Evolutionary conservation across 345 rosid genomes (phyloP).

Genomic region (Cardamine chenopodiifolia): DNA sequence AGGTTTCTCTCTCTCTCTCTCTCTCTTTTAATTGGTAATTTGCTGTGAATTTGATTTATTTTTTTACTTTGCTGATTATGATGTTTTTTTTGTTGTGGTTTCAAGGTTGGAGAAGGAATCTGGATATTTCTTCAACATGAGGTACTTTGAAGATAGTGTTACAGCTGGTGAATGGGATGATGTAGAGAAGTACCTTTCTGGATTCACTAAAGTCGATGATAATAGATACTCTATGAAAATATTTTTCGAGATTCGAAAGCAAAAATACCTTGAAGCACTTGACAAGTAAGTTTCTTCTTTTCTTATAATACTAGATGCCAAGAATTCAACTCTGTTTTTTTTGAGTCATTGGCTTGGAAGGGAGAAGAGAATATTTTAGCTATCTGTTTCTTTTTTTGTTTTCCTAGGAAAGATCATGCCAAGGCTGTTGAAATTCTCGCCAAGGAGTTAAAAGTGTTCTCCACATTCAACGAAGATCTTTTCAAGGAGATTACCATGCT

Average conservation of each 20-base stretch:
- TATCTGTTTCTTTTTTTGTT: conserved; percentile 6
- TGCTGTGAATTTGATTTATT: conserved; percentile 4
- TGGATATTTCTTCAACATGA: conserved; percentile 54
- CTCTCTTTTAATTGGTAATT: background rate
- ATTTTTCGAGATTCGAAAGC: conserved; percentile 54
- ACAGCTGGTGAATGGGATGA: conserved; percentile 59
- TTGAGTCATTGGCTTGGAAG: background rate
- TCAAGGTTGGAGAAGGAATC: conserved; percentile 53
- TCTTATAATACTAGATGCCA: background rate
- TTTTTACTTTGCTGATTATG: background rate
- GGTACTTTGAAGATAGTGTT: conserved; percentile 51
- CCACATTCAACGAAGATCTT: conserved; percentile 51
- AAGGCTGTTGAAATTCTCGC: conserved; percentile 53
- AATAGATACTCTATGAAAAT: conserved; percentile 54
- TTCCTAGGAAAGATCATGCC: conserved; percentile 44
- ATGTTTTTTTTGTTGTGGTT: conserved; percentile 1
- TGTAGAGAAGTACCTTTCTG: conserved; percentile 54
- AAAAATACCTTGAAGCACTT: conserved; percentile 54
- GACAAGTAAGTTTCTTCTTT: conserved; percentile 44
- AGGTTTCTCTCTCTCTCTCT: background rate
- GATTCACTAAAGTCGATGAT: conserved; percentile 54
- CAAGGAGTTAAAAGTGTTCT: conserved; percentile 51
- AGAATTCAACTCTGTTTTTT: background rate
- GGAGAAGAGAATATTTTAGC: background rate
- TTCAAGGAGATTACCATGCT: conserved; percentile 54